A percentile compares a stretch with the other conserved stretches of the same genome.
phyloP scores from a whole-genome alignment of 176 grass and related monocot genomes.

The Triticum dicoccoides region DNA sequence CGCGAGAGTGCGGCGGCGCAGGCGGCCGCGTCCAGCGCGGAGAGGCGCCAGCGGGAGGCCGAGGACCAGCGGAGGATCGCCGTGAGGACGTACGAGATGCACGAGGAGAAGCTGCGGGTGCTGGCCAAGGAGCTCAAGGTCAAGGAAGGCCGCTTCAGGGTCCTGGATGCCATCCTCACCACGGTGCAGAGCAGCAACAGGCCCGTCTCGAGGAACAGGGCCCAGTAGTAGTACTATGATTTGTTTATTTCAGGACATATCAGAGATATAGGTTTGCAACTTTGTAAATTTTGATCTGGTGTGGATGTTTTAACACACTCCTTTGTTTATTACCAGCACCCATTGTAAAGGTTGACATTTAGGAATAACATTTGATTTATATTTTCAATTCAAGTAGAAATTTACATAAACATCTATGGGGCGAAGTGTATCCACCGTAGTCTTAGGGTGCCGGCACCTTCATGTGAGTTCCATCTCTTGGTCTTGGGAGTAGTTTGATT shows the following conservation, averaged over 20 bases:
- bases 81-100: background rate
- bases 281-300: background rate
- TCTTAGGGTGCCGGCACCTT: too few relatives aligned
- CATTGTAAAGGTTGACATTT: background rate
- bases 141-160: conserved; percentile 12
- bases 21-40: background rate
- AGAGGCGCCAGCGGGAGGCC: background rate
- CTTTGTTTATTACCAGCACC: too few relatives aligned
- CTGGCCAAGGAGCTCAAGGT: conserved; percentile 8
- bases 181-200: background rate
- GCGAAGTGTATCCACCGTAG: too few relatives aligned
- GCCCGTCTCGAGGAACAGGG: too few relatives aligned
- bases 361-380: background rate
- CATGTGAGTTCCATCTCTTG: too few relatives aligned
- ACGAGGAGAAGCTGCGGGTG: conserved; percentile 2
- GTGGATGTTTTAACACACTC: too few relatives aligned
- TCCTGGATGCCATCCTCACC: conserved; percentile 28
- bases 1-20: background rate
- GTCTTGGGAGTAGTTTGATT: too few relatives aligned
- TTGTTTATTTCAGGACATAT: background rate
- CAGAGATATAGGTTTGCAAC: background rate
- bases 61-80: background rate
- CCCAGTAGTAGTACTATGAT: too few relatives aligned
- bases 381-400: too few relatives aligned
- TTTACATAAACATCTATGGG: too few relatives aligned